These are phyloP conservation scores for Tulasnella calospora DNA, from an alignment of 768 basidiomycete genomes.

Conservation along the genomic window DNA sequence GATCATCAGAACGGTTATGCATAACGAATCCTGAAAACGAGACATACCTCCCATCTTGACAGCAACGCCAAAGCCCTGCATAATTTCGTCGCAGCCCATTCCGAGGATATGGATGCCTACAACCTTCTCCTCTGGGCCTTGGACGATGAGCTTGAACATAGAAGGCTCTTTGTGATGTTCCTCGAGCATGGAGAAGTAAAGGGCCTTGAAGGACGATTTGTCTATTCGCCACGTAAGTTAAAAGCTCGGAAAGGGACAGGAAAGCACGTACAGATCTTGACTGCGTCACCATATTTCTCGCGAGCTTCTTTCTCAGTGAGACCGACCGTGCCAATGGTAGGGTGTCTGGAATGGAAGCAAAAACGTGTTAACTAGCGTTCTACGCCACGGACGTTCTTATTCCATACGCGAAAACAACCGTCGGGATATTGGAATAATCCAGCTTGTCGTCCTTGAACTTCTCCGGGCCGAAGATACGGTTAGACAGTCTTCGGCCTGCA, in stretches of 20 bases:
- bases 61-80: slow-evolving; percentile 97
- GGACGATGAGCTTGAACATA: slow-evolving; percentile 83
- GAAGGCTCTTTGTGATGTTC: slow-evolving; percentile 94
- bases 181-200: slow-evolving; percentile 87
- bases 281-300: slow-evolving; percentile 76
- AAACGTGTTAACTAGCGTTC: slow-evolving; percentile 8
- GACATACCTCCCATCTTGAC: slow-evolving; percentile 83
- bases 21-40: neutral
- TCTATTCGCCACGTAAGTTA: slow-evolving; percentile 44
- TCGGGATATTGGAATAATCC: slow-evolving; percentile 83
- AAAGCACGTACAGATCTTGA: slow-evolving; percentile 80
- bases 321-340: slow-evolving; percentile 91
- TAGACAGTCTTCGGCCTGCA: slow-evolving; percentile 82
- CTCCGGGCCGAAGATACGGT: slow-evolving; percentile 83
- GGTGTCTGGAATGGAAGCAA: slow-evolving; percentile 55
- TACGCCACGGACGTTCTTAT: slow-evolving; percentile 28
- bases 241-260: slow-evolving; percentile 26
- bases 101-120: slow-evolving; percentile 96
- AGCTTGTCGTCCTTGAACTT: slow-evolving; percentile 85
- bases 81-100: slow-evolving; percentile 82
- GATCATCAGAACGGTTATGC: neutral
- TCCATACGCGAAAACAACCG: slow-evolving; percentile 91
- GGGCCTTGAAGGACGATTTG: slow-evolving; percentile 70
- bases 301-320: slow-evolving; percentile 88
- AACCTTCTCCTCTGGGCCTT: slow-evolving; percentile 85